Evolutionary conservation across 805 yeast genomes (phyloP), one percentile per base, ranked within the genome.

Genomic region (Brettanomyces custersianus): DNA sequence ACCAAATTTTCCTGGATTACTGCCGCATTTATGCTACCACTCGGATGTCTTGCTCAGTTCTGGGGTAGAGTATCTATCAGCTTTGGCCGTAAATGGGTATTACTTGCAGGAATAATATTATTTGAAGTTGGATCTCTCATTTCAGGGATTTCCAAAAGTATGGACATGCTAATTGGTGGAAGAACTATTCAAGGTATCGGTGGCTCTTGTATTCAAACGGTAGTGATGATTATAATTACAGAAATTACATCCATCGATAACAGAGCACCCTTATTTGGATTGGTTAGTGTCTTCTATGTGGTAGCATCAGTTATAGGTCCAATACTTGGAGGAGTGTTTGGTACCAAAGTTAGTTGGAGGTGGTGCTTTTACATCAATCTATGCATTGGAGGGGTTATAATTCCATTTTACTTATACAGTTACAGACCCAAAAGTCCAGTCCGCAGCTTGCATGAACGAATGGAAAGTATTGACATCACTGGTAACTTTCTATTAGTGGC

Each of bases 351-450:
- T 4, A 58, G 72, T n/a, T 80, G 87, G 87, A 62, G 87, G 45
- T 78, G 86, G 84, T 73, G 82, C 46, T 80, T 79, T 49, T 80
- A 72, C 53, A 63, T 80, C 43, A 80, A 79, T 52, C 52, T 80
- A 29, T 83, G 85, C 6, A 53, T 77, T 22, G 81, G 82, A 18
- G 84, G 77, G 1, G 37, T 62, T 0, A 69, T 74, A 0, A 48
- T 65, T 15, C 48, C 51, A 0, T 43, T 64, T 6, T 49, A 73
- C 13, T 33, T 63, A 4, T 39, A 65, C 4, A 59, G 65, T 15
- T 68, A 71, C 50, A 58, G 63, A 20, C 76, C 79, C 10, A 73
- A 72, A 5, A 54, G 49, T 26, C 66, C 73, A 1, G 47, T 48
- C n/a, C 68, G 70, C 11, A 48, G 55, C 15, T 37, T 62, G 25